Evolutionary conservation across 139 green algal genomes (phyloP).

Genomic region (Tetradesmus obliquus): DNA sequence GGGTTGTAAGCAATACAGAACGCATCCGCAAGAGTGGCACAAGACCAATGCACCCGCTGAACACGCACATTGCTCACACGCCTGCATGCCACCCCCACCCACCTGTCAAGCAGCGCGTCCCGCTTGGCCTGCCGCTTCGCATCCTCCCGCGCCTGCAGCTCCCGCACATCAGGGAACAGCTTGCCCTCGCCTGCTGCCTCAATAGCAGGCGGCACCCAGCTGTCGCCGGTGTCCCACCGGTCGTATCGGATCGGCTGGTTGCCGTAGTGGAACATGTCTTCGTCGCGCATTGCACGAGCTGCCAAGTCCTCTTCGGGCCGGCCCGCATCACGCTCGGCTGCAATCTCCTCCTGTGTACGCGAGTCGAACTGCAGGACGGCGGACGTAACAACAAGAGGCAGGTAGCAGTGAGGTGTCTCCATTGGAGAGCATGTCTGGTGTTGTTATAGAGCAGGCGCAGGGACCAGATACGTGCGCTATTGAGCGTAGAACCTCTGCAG

Average conservation of each 20-base stretch:
- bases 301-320: slow-evolving; percentile 16
- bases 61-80: no score
- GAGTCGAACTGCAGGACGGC: slow-evolving; percentile 32
- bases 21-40: no score
- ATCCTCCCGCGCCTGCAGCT: slow-evolving; percentile 5
- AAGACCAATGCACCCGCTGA: no score
- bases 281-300: slow-evolving; percentile 6
- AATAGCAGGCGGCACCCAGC: slow-evolving; percentile 16
- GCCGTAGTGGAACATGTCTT: slow-evolving; percentile 19
- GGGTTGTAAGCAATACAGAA: no score
- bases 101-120: neutral
- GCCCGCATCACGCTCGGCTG: slow-evolving; percentile 18
- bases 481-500: neutral
- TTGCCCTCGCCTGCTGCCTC: slow-evolving; percentile 16
- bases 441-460: neutral
- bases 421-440: neutral
- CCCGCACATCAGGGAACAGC: neutral
- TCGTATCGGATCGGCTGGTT: slow-evolving; percentile 34
- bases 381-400: neutral
- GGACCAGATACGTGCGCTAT: neutral
- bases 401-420: neutral
- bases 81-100: no score
- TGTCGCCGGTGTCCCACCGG: neutral
- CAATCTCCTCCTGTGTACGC: slow-evolving; percentile 17
- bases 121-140: neutral